These are phyloP conservation scores for Alternaria atra DNA, from an alignment of 2,329 filamentous ascomycete species.

Conservation along the genomic window DNA sequence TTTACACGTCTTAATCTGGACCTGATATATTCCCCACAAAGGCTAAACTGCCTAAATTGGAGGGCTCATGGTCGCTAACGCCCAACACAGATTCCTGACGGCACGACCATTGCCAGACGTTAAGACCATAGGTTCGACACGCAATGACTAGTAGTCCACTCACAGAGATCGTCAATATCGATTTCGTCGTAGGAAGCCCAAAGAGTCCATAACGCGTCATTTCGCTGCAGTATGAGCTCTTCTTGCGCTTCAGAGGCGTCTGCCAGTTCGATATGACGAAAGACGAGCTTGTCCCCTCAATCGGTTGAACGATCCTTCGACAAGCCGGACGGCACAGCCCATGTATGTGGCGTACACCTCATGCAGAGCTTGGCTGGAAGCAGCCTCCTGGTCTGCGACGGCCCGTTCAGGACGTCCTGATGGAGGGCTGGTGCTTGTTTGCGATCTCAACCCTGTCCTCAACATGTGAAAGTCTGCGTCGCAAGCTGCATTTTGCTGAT, in stretches of 20 bases:
- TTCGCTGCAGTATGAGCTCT: constrained; percentile 6
- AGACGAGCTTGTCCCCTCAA: not conserved
- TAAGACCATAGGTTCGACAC: not conserved
- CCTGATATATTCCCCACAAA: constrained; percentile 24
- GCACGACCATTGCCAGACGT: not conserved
- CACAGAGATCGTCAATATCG: not conserved
- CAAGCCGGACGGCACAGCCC: constrained; percentile 4
- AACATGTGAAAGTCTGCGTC: constrained; percentile 24
- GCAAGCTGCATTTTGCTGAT: constrained; percentile 20
- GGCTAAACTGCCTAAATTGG: constrained; percentile 22
- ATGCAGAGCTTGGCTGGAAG: constrained; percentile 10
- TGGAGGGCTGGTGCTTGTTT: constrained; percentile 19
- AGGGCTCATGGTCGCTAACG: not conserved
- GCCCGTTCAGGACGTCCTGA: constrained; percentile 15
- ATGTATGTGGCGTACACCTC: constrained; percentile 19
- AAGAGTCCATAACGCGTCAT: constrained; percentile 17
- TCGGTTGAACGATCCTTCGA: constrained; percentile 11
- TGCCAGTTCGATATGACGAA: constrained; percentile 10
- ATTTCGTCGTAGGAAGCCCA: constrained; percentile 1
- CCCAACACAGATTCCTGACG: constrained; percentile 3
- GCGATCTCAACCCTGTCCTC: constrained; percentile 18
- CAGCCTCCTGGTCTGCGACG: constrained; percentile 8
- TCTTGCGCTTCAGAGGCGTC: not conserved
- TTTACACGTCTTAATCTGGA: constrained; percentile 29
- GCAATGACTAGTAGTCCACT: not conserved